Evolutionary conservation across 352 stramenopile genomes (phyloP), one percentile per base, ranked within the genome.

Genomic region (Peronospora farinosa): DNA sequence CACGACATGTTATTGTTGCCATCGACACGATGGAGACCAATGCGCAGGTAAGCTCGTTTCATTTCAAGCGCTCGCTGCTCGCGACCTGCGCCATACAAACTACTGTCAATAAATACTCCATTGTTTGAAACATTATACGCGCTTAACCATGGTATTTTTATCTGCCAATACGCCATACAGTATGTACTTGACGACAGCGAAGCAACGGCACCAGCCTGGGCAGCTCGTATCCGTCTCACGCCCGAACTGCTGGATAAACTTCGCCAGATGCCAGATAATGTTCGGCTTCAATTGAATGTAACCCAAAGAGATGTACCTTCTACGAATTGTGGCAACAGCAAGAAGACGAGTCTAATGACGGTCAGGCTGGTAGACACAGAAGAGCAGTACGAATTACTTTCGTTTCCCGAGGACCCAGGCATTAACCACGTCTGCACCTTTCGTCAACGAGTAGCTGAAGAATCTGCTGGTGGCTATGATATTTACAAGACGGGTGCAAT

Each of bases 391-490:
- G 81, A 92, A 53, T 51, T 92, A 54, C 74, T 86, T 31, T 84
- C 77, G 51, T 92, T 89, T 63, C 32, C 39, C 4, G 81, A 92
- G 49, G 72, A 92, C 33, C 65, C 72, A 27, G 58, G 56, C 25
- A 75, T 87, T 21, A 90, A 87, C 47, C 70, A 85, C 42, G 47
- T 88, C 13, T 88, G 72, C 41, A 67, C 70, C 5, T 84, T 88
- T 16, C 67, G 57, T n/a, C 47, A 36, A 33, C 59, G 73, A 21
- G 25, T 25, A 32, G n/a, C 7, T 5, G 30, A 17, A 2, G 47
- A 17, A 10, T 23, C 35, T 21, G 19, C 11, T 37, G 39, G 32
- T 7, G 76, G 80, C 13, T 89, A 78, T 43, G 61, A 51, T 31
- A 61, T 92, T 35, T 66, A 83, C 39, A 77, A 84, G 44, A 68